Conservation (phyloP, 805 yeast species). For the Wickerhamiella cacticola region DNA sequence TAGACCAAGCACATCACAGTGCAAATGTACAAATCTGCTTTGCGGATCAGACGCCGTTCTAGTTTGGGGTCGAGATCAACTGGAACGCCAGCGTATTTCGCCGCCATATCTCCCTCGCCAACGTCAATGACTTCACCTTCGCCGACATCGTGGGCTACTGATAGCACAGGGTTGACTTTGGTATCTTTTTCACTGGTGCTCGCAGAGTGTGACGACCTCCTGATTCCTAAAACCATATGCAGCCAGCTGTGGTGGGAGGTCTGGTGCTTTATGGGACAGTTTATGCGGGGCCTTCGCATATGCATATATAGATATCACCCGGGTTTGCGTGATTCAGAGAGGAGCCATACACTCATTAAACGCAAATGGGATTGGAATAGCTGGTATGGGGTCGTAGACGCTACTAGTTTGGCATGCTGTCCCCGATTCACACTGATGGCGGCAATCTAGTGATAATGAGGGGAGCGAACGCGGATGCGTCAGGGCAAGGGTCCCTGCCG, state of each 20-base stretch:
- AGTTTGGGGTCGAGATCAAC: slow-evolving; percentile 4
- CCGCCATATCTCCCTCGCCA: slow-evolving; percentile 11
- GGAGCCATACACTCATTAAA: too few species aligned
- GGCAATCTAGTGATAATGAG: too few species aligned
- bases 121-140: slow-evolving; percentile 8
- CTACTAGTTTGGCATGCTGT: too few species aligned
- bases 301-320: too few species aligned
- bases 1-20: slow-evolving; percentile 41
- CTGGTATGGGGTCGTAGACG: too few species aligned
- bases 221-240: not conserved
- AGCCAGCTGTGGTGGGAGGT: not conserved
- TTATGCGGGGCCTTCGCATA: too few species aligned
- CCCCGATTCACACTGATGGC: too few species aligned
- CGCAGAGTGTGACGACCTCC: not conserved
- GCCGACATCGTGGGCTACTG: not conserved
- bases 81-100: slow-evolving; percentile 11
- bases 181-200: not conserved
- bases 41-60: slow-evolving; percentile 30
- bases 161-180: not conserved
- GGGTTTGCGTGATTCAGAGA: too few species aligned
- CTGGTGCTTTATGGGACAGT: not conserved
- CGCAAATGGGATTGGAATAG: too few species aligned
- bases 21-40: slow-evolving; percentile 40
- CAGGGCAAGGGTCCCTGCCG: too few species aligned
- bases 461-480: too few species aligned